A percentile compares a stretch with the other conserved stretches of the same genome.
phyloP scores from a whole-genome alignment of 257 asterid species.

The Gardenia jasminoides region DNA sequence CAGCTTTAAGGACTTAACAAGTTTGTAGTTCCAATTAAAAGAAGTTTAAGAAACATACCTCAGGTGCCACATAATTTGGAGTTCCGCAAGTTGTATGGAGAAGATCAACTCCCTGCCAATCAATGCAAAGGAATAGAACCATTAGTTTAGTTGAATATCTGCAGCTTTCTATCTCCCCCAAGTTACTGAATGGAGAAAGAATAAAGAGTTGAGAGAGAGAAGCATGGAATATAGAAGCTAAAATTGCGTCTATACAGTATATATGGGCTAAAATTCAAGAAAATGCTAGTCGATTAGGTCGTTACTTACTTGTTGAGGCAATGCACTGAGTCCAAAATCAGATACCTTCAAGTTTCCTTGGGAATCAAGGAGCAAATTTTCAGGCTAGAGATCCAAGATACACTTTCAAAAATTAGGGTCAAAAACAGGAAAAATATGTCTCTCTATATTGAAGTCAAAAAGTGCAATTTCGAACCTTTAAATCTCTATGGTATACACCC shows the following conservation, averaged over 20 bases:
- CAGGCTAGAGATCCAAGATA: slow-evolving; percentile 60
- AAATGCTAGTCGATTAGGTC: slow-evolving; percentile 1
- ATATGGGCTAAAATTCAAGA: neutral
- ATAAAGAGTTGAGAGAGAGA: slow-evolving; percentile 7
- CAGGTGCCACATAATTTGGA: slow-evolving; percentile 97
- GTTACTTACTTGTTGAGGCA: slow-evolving; percentile 72
- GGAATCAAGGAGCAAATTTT: slow-evolving; percentile 93
- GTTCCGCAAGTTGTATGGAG: slow-evolving; percentile 97
- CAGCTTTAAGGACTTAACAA: neutral
- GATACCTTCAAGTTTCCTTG: slow-evolving; percentile 81
- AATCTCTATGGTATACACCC: slow-evolving; percentile 94
- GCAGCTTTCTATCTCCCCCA: neutral
- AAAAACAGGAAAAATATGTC: slow-evolving; percentile 18
- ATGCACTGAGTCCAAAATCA: slow-evolving; percentile 94
- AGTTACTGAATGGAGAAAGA: neutral
- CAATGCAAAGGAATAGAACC: neutral
- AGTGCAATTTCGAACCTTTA: slow-evolving; percentile 56
- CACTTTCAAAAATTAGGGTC: slow-evolving; percentile 14
- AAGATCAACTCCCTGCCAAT: slow-evolving; percentile 79
- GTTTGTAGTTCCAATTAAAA: slow-evolving; percentile 9
- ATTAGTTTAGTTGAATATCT: neutral
- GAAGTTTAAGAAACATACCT: slow-evolving; percentile 47
- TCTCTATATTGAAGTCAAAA: slow-evolving; percentile 15
- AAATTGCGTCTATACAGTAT: neutral
- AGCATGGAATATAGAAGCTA: slow-evolving; percentile 5